Evolutionary conservation across 2,329 filamentous ascomycete species (phyloP).

Genomic region (Fusarium poae): DNA sequence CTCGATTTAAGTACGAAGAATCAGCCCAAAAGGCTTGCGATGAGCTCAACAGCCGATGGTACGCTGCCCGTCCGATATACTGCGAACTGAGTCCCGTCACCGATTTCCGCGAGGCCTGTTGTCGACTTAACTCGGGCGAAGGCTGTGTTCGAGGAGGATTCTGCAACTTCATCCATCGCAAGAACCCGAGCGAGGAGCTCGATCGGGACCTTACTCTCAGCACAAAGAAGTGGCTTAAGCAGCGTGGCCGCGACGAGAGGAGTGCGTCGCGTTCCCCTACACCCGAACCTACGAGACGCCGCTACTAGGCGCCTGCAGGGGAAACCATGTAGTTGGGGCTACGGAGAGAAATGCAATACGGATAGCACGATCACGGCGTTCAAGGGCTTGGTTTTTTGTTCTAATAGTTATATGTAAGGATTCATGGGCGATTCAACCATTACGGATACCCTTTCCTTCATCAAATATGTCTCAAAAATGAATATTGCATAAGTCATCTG

Average conservation of each 20-base stretch:
- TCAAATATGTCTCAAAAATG: constrained; percentile 32
- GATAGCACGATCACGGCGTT: constrained; percentile 48
- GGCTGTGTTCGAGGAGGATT: constrained; percentile 96
- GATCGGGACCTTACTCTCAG: constrained; percentile 87
- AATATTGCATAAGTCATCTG: constrained; percentile 31
- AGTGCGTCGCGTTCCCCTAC: constrained; percentile 86
- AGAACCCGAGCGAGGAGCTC: constrained; percentile 90
- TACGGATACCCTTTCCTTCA: constrained; percentile 38
- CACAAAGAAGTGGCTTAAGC: constrained; percentile 96
- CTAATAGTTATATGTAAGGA: constrained; percentile 38
- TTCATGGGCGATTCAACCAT: constrained; percentile 35
- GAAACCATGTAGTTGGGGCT: constrained; percentile 12
- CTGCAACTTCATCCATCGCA: constrained; percentile 99
- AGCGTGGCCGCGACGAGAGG: constrained; percentile 84
- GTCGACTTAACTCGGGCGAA: constrained; percentile 92
- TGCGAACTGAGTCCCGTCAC: constrained; percentile 97
- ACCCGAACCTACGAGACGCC: constrained; percentile 83
- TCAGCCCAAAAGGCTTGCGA: constrained; percentile 94
- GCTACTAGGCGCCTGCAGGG: constrained; percentile 64
- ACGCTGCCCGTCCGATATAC: constrained; percentile 96
- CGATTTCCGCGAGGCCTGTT: constrained; percentile 98
- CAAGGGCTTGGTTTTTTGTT: constrained; percentile 35
- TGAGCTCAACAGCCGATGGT: constrained; percentile 94
- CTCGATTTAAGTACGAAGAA: constrained; percentile 99
- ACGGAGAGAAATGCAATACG: constrained; percentile 29